Conservation (phyloP, 805 yeast genomes). For the Ogataea trehalophila region DNA sequence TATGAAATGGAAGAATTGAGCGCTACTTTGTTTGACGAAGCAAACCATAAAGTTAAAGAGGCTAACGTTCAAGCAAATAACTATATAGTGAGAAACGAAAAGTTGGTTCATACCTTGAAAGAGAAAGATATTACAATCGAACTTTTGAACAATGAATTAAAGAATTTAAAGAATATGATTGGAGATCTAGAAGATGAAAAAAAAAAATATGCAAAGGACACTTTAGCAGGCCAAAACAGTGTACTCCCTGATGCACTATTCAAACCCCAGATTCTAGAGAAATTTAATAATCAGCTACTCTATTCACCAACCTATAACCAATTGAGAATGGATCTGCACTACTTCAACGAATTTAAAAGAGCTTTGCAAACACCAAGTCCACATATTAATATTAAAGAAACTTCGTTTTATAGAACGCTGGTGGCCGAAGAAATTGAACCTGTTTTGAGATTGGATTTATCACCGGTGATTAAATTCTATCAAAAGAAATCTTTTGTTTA, state of each 20-base stretch:
- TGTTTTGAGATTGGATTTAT: conserved; percentile 54
- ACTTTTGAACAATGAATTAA: conserved; percentile 61
- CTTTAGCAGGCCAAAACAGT: conserved; percentile 7
- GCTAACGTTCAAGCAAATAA: conserved; percentile 67
- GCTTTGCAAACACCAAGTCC: conserved; percentile 26
- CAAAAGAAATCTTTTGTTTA: conserved; percentile 54
- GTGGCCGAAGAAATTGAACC: conserved; percentile 80
- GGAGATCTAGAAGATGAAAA: conserved; percentile 47
- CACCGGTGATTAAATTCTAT: conserved; percentile 61
- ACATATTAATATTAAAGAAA: conserved; percentile 35
- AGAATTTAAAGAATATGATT: conserved; percentile 56
- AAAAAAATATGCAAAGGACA: conserved; percentile 5
- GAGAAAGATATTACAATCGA: conserved; percentile 70
- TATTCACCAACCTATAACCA: conserved; percentile 30
- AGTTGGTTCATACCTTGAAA: conserved; percentile 45
- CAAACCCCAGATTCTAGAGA: conserved; percentile 10
- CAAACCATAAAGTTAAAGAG: conserved; percentile 77
- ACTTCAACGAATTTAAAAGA: conserved; percentile 41
- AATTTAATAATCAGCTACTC: conserved; percentile 21
- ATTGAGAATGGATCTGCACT: conserved; percentile 39
- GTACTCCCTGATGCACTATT: conserved; percentile 14
- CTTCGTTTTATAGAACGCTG: conserved; percentile 58
- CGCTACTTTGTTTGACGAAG: conserved; percentile 74
- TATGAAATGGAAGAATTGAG: conserved; percentile 78
- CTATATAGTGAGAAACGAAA: conserved; percentile 53